These are phyloP conservation scores for Takakia lepidozioides DNA, from an alignment of 225 moss, liverwort and hornwort genomes.

Conservation along the genomic window DNA sequence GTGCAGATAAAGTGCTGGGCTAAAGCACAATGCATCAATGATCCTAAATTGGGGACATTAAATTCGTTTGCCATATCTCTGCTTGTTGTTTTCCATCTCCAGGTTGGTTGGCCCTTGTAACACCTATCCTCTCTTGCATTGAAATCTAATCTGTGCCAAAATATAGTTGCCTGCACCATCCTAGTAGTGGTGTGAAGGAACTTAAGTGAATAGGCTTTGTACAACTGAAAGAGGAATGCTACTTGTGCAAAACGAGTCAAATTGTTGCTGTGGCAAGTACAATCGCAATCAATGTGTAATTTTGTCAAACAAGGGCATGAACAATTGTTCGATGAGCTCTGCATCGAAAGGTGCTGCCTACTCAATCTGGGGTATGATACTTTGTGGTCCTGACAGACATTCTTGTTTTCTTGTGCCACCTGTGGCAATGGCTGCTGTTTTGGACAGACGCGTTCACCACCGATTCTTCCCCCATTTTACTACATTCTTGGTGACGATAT, in stretches of 20 bases:
- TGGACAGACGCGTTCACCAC: constrained; percentile 27
- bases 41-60: constrained; percentile 39
- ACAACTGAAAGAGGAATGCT: too few relatives aligned
- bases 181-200: too few relatives aligned
- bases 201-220: too few relatives aligned
- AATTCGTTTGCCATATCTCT: constrained; percentile 36
- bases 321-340: too few relatives aligned
- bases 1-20: constrained; percentile 48
- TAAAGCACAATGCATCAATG: constrained; percentile 37
- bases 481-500: constrained; percentile 28
- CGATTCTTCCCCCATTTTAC: constrained; percentile 31
- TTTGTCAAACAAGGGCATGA: too few relatives aligned
- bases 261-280: too few relatives aligned
- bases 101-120: too few relatives aligned
- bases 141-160: too few relatives aligned
- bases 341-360: not conserved
- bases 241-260: too few relatives aligned
- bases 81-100: constrained; percentile 44
- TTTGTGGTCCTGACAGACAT: constrained; percentile 1
- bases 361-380: not conserved
- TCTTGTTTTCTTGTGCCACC: constrained; percentile 6
- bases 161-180: too few relatives aligned
- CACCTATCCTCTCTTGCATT: too few relatives aligned
- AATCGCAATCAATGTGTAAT: too few relatives aligned
- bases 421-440: not conserved